Evolutionary conservation across 176 grass and related monocot species (phyloP), one percentile per base, ranked within the genome.

Genomic region (Musa troglodytarum): DNA sequence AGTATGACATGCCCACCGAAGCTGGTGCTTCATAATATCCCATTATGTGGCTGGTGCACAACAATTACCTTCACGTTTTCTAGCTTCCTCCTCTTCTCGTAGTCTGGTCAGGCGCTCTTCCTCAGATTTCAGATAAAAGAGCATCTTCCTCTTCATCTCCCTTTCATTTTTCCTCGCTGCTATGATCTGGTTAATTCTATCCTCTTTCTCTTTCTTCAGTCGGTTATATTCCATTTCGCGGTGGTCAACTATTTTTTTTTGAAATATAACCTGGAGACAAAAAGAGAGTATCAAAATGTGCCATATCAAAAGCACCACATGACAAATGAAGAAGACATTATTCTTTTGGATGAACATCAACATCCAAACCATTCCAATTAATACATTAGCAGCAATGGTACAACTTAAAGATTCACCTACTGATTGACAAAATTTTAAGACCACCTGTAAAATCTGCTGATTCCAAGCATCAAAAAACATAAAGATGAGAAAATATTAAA

Each of bases 171-270:
- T 99, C 74, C 90, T 84, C 70, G 81, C 86, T 50, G 91, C 78
- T 55, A 99, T 52, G 25, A 86, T 79, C 15, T 99, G 91, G 76
- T 70, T 85, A 49, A 93, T 88, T 16, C 65, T 83, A 54, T 94
- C 95, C 53, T 99, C 95, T 53, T 84, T 89, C 74, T 99, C 90
- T 83, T 86, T 85, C 69, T 83, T 94, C 24, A 94, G 75, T 51
- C 55, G 74, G 22, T 74, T 83, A 70, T 82, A 91, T 76, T 99
- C 95, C 63, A 81, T 13, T 62, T 99, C 86, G 43, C 96, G 88
- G 11, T 66, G 79, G 49, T 81, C 79, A 22, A 80, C 65, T 55
- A 94, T 99, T 82, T 23, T 87, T 55, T 88, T 77, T 82, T 90
- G 85, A 69, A 92, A 90, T 77, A 69, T 57, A 77, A 84, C 74